A percentile compares a stretch with the other conserved stretches of the same genome.
Evolutionary conservation across 257 asterid species (phyloP).

Genomic region (Nicotiana paniculata): DNA sequence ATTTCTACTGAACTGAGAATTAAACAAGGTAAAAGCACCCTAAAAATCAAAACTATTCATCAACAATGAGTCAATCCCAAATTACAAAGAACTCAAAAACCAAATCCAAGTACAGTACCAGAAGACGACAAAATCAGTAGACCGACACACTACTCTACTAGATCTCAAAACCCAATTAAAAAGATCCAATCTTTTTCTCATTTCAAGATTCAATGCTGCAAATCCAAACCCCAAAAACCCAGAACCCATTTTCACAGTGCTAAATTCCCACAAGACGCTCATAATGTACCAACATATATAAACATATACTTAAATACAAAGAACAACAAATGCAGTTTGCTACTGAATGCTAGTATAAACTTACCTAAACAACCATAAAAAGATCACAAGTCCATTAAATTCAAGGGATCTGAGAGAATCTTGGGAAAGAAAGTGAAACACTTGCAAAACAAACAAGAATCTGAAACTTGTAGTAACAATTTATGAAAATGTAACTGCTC

Average conservation of each 20-base stretch:
- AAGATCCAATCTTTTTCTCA: slow-evolving; percentile 35
- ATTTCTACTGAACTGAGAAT: not conserved
- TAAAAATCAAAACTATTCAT: not conserved
- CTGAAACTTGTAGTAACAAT: not conserved
- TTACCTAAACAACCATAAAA: slow-evolving; percentile 23
- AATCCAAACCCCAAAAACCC: slow-evolving; percentile 17
- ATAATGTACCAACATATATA: not conserved
- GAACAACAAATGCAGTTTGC: slow-evolving; percentile 4
- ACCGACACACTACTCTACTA: slow-evolving; percentile 10
- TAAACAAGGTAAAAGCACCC: not conserved
- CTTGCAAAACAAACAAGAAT: not conserved
- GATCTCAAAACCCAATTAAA: slow-evolving; percentile 24
- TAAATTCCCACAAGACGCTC: not conserved
- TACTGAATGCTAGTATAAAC: not conserved
- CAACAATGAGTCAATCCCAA: not conserved
- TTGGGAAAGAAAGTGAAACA: not conserved
- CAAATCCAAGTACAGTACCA: slow-evolving; percentile 8
- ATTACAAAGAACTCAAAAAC: not conserved
- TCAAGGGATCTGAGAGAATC: slow-evolving; percentile 32
- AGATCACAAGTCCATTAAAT: slow-evolving; percentile 31
- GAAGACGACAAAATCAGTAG: slow-evolving; percentile 7
- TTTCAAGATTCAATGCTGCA: slow-evolving; percentile 20
- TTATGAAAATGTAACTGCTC: not conserved
- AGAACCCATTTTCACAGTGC: slow-evolving; percentile 7
- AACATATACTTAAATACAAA: not conserved